These are phyloP conservation scores for cucumber (Cucumis sativus) DNA, from an alignment of 306 rosid species.

Conservation along the genomic window DNA sequence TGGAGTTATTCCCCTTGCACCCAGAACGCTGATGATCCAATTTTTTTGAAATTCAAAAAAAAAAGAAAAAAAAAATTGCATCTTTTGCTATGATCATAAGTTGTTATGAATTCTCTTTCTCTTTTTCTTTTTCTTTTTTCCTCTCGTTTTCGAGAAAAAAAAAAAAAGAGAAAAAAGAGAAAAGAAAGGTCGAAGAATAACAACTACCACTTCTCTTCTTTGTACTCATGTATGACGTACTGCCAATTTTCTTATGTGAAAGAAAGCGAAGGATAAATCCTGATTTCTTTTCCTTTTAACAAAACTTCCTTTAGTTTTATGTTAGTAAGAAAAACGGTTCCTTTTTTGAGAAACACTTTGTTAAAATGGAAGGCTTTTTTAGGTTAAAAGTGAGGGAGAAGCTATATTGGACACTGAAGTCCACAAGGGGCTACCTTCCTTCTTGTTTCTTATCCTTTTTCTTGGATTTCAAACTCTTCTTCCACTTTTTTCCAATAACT, in stretches of 20 bases:
- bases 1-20: conserved; percentile 86
- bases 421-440: conserved; percentile 48
- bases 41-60: conserved; percentile 14
- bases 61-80: not conserved
- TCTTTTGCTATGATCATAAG: conserved; percentile 6
- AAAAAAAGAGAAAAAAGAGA: not conserved
- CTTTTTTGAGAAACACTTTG: conserved; percentile 31
- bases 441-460: conserved; percentile 9
- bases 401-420: conserved; percentile 54
- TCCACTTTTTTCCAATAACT: not conserved
- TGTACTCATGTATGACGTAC: conserved; percentile 15
- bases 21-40: conserved; percentile 66
- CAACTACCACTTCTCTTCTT: conserved; percentile 22
- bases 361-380: conserved; percentile 45
- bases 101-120: conserved; percentile 8
- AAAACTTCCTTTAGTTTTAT: not conserved
- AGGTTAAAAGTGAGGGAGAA: conserved; percentile 51
- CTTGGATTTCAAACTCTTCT: not conserved
- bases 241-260: not conserved
- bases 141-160: conserved; percentile 54
- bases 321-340: conserved; percentile 4
- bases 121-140: conserved; percentile 23
- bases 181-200: not conserved
- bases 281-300: not conserved
- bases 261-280: not conserved